These are phyloP conservation scores for Mycena vitilis DNA, from an alignment of 768 basidiomycete species.

Conservation along the genomic window DNA sequence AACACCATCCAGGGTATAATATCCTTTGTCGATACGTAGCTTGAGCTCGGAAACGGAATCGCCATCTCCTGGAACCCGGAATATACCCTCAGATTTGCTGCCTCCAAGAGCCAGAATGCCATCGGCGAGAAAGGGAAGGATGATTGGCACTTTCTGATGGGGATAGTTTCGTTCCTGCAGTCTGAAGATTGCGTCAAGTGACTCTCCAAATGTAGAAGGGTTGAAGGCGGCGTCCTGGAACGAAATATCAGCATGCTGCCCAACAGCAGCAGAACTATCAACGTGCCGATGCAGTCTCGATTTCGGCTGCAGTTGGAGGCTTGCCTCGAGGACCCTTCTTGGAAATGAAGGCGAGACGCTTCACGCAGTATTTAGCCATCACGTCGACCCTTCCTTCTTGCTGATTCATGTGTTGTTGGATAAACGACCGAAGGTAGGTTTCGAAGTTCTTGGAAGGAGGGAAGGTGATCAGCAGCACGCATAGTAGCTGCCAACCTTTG, in stretches of 20 bases:
- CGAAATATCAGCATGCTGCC: constrained; percentile 26
- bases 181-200: constrained; percentile 84
- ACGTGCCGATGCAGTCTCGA: constrained; percentile 88
- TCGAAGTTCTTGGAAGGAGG: constrained; percentile 95
- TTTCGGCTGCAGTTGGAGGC: constrained; percentile 83
- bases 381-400: constrained; percentile 85
- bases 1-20: constrained; percentile 89
- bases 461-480: constrained; percentile 91
- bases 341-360: constrained; percentile 78
- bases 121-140: constrained; percentile 93
- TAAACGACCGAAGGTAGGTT: constrained; percentile 83
- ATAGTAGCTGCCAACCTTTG: constrained; percentile 93
- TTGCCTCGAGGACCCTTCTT: constrained; percentile 91
- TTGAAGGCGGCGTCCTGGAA: constrained; percentile 91
- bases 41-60: constrained; percentile 91
- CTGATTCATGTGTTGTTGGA: constrained; percentile 73
- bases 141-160: constrained; percentile 86
- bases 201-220: constrained; percentile 93
- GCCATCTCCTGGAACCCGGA: constrained; percentile 91
- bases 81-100: constrained; percentile 88
- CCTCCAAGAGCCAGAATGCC: constrained; percentile 92
- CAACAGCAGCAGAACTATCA: background rate
- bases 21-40: constrained; percentile 89
- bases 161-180: constrained; percentile 91
- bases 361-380: constrained; percentile 92